Conservation (phyloP, 495 filamentous ascomycete genomes). For the Trichoderma asperelloides region DNA sequence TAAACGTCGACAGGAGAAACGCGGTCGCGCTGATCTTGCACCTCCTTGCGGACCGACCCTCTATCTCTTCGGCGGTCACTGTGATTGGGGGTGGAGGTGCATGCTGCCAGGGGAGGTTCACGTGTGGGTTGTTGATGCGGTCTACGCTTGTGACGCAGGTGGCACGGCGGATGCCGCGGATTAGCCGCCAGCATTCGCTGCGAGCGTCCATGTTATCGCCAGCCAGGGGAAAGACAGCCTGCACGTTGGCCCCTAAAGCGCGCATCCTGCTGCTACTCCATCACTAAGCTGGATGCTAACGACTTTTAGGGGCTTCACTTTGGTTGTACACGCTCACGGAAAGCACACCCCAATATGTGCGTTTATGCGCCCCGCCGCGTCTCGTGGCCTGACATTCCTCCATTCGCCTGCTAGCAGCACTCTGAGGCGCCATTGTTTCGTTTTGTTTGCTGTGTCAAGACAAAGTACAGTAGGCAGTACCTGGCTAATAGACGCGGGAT, state of each 20-base stretch:
- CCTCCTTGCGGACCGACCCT: background rate
- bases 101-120: background rate
- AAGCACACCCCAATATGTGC: no score
- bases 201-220: background rate
- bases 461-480: background rate
- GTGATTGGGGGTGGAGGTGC: conserved; percentile 1
- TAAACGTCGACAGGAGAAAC: conserved; percentile 2
- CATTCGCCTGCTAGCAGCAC: background rate
- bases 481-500: background rate
- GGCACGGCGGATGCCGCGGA: background rate
- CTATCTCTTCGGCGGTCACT: background rate
- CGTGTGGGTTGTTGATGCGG: conserved; percentile 1
- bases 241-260: background rate
- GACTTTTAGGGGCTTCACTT: background rate
- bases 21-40: conserved; percentile 1
- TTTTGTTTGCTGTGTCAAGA: background rate
- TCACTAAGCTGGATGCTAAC: background rate
- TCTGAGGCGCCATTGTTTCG: background rate
- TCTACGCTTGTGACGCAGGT: background rate
- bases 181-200: background rate
- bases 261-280: no score
- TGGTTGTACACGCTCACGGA: background rate
- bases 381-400: background rate
- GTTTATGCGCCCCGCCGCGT: background rate
- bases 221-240: background rate